Percentiles rank a stretch among this genome's conserved stretches.
Evolutionary conservation across 345 rosid species (phyloP).

Genomic region (Heritiera fomes): DNA sequence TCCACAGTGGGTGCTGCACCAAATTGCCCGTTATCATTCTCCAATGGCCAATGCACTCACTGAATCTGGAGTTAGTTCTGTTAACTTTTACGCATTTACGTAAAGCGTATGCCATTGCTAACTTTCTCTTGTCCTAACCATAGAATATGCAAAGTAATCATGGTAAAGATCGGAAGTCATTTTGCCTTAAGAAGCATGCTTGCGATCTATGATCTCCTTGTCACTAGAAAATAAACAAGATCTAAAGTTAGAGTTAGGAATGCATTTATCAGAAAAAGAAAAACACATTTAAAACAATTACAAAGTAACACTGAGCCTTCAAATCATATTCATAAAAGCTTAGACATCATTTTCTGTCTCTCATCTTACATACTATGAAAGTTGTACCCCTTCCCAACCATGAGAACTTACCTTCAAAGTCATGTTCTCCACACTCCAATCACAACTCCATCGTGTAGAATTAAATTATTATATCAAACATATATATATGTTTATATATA

Average conservation of each 20-base stretch:
- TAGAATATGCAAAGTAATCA: not conserved
- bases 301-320: not conserved
- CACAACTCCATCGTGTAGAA: not conserved
- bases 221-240: not conserved
- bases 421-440: constrained; percentile 17
- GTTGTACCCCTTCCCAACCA: constrained; percentile 7
- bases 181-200: not conserved
- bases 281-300: not conserved
- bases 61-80: not conserved
- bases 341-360: constrained; percentile 29
- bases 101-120: not conserved
- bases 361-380: not conserved
- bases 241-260: not conserved
- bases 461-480: not conserved
- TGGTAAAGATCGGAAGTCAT: not conserved
- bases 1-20: constrained; percentile 14
- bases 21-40: constrained; percentile 9
- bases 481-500: not conserved
- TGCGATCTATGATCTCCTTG: not conserved
- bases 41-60: not conserved
- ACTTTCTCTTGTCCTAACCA: not conserved
- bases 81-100: constrained; percentile 4
- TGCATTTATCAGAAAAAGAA: not conserved
- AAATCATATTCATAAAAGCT: constrained; percentile 24
- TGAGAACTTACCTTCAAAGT: constrained; percentile 44